phyloP scores from a whole-genome alignment of 2,329 filamentous ascomycete species.

The Aspergillus sp. region DNA sequence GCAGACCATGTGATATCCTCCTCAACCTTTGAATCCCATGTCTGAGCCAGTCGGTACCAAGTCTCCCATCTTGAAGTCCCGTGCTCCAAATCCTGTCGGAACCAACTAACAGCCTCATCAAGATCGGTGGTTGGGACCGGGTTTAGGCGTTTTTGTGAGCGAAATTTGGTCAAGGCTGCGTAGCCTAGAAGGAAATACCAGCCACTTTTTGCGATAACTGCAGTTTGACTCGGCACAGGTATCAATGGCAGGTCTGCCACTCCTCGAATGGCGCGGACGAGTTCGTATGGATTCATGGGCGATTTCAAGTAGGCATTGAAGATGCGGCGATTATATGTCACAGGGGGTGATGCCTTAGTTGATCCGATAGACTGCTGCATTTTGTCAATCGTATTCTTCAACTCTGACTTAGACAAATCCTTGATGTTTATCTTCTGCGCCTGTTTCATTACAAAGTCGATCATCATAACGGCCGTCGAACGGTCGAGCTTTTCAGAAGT shows the following conservation, averaged over 20 bases:
- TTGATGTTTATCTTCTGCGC: constrained; percentile 84
- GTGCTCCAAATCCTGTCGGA: constrained; percentile 79
- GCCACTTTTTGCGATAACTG: constrained; percentile 70
- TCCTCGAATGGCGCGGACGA: constrained; percentile 80
- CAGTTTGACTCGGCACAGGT: constrained; percentile 67
- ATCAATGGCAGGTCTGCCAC: constrained; percentile 72
- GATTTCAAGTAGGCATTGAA: constrained; percentile 79
- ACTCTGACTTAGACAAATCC: constrained; percentile 85
- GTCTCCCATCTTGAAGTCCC: constrained; percentile 82
- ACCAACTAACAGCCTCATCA: constrained; percentile 75
- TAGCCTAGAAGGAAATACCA: constrained; percentile 94
- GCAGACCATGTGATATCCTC: constrained; percentile 86
- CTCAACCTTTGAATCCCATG: constrained; percentile 83
- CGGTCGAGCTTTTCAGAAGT: constrained; percentile 75
- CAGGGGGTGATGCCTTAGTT: constrained; percentile 73
- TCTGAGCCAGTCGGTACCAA: constrained; percentile 85
- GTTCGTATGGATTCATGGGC: constrained; percentile 74
- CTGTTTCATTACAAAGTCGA: constrained; percentile 80
- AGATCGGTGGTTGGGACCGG: constrained; percentile 81
- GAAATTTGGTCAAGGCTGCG: constrained; percentile 83
- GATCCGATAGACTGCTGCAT: constrained; percentile 82
- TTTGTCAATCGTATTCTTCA: constrained; percentile 87
- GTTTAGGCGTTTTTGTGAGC: constrained; percentile 73
- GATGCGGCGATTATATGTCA: constrained; percentile 84
- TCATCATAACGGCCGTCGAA: constrained; percentile 73